Percentiles rank a stretch among this genome's conserved stretches.
Evolutionary conservation across 148 eudicot genomes (phyloP).

Genomic region (Silene conica): DNA sequence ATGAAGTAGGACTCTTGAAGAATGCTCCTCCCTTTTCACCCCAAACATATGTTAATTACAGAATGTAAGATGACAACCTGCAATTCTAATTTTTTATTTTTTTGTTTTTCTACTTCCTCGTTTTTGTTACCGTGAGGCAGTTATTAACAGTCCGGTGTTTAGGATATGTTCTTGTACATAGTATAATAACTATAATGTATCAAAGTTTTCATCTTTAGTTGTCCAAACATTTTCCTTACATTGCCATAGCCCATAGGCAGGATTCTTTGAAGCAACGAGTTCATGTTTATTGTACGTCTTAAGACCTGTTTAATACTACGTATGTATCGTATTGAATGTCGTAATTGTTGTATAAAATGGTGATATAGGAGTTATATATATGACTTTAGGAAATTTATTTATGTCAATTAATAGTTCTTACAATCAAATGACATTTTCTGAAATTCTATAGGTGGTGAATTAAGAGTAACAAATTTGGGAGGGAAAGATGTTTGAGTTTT

Average conservation of each 20-base stretch:
- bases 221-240: too few species aligned
- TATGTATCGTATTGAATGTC: not conserved
- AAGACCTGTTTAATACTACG: not conserved
- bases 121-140: not conserved
- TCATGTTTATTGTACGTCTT: too few species aligned
- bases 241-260: too few species aligned
- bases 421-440: not conserved
- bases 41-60: slow-evolving; percentile 13
- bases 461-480: not conserved
- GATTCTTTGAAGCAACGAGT: too few species aligned
- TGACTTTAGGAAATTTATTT: not conserved
- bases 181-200: too few species aligned
- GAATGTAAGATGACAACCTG: not conserved
- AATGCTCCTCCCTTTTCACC: slow-evolving; percentile 40
- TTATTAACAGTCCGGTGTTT: not conserved
- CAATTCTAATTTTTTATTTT: not conserved
- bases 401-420: not conserved
- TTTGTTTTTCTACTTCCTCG: not conserved
- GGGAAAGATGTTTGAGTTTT: not conserved
- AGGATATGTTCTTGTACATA: not conserved
- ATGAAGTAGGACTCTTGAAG: slow-evolving; percentile 47
- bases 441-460: too few species aligned
- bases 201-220: too few species aligned
- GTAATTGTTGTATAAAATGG: not conserved
- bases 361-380: not conserved